Conservation (phyloP, 129 eudicot species). For the Smallanthus sonchifolius region DNA sequence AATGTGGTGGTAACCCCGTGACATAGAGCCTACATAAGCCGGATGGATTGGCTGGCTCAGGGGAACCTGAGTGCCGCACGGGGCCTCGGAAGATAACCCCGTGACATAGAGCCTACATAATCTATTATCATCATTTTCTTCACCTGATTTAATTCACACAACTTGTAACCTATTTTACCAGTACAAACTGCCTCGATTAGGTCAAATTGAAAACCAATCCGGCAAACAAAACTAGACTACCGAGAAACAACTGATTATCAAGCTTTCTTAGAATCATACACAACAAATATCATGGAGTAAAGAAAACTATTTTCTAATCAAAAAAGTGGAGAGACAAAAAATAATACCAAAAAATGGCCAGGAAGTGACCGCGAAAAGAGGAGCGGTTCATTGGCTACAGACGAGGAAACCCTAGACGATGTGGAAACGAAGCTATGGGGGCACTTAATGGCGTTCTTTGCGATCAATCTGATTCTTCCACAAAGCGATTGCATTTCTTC, state of each 20-base stretch:
- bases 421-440: conserved; percentile 17
- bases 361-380: conserved; percentile 17
- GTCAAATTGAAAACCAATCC: background rate
- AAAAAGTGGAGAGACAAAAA: background rate
- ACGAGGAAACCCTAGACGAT: conserved; percentile 19
- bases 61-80: too few species aligned
- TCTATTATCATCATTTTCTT: background rate
- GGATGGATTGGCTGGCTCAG: too few species aligned
- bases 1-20: too few species aligned
- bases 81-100: too few species aligned
- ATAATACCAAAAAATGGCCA: conserved; percentile 3
- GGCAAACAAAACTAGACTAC: background rate
- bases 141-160: background rate
- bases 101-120: background rate
- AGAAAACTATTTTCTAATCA: background rate
- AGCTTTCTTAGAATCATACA: background rate
- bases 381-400: conserved; percentile 16
- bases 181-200: background rate
- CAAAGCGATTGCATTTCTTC: conserved; percentile 47
- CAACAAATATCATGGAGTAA: background rate
- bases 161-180: background rate
- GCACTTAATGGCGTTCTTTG: conserved; percentile 13
- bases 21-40: too few species aligned
- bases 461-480: conserved; percentile 31
- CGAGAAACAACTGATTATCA: conserved; percentile 9